Percentiles rank a stretch among this genome's conserved stretches.
phyloP scores from a whole-genome alignment of 2,329 filamentous ascomycete species.

The Parascedosporium putredinis region DNA sequence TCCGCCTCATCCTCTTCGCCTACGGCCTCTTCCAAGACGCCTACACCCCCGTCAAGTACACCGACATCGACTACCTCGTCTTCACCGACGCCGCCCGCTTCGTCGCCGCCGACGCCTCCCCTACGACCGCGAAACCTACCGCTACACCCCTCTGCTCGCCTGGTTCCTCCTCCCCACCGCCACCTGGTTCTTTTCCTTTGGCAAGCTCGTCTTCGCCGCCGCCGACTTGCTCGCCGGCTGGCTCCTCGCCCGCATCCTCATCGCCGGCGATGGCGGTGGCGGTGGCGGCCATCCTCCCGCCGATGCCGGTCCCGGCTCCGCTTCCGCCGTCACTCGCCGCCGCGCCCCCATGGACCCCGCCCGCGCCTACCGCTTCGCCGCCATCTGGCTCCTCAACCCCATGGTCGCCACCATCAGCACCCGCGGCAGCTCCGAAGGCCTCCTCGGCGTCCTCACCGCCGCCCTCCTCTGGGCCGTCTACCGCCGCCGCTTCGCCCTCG shows the following conservation, averaged over 20 bases:
- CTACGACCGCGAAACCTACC: slow-evolving; percentile 86
- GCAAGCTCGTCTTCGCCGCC: slow-evolving; percentile 75
- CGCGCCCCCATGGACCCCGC: slow-evolving; percentile 39
- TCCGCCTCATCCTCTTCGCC: slow-evolving; percentile 65
- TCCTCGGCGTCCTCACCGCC: slow-evolving; percentile 76
- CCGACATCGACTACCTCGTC: slow-evolving; percentile 96
- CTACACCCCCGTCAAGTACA: slow-evolving; percentile 89
- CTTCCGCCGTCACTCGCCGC: too few species aligned
- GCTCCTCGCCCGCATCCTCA: slow-evolving; percentile 24
- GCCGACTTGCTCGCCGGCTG: slow-evolving; percentile 72
- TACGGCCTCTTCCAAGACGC: slow-evolving; percentile 93
- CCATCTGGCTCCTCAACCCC: slow-evolving; percentile 89
- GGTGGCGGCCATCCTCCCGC: too few species aligned
- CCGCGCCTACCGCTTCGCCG: slow-evolving; percentile 63
- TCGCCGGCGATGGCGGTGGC: neutral
- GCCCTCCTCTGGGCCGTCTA: slow-evolving; percentile 75
- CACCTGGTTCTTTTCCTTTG: slow-evolving; percentile 60
- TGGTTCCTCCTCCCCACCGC: slow-evolving; percentile 82
- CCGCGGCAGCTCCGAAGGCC: slow-evolving; percentile 81
- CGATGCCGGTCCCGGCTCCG: too few species aligned
- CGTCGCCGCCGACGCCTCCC: slow-evolving; percentile 51
- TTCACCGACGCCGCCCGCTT: slow-evolving; percentile 92
- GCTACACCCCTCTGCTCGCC: slow-evolving; percentile 87
- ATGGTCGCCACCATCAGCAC: slow-evolving; percentile 98
- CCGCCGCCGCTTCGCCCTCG: slow-evolving; percentile 47